Base-by-base conservation (phyloP, 129 eudicot genomes). In the Silybum marianum region DNA sequence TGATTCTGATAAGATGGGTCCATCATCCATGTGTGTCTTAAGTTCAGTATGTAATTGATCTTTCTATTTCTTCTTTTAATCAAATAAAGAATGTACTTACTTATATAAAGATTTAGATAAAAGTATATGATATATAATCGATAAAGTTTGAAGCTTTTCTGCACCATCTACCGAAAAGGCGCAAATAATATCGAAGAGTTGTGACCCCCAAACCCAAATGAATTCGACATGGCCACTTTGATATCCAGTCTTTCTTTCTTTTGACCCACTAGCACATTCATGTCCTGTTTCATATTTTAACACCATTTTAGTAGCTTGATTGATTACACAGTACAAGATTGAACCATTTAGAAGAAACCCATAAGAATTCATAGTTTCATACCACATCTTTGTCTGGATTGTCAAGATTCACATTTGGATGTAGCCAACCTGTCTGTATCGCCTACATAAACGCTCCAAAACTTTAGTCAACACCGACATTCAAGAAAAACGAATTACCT, bases 371-470 rank as follows among this genome's bases (percentile, higher is more conserved):
- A n/a, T n/a, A n/a, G n/a, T n/a, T 65, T 65, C 65, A 26, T 93
- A 93, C 97, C 95, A 93, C 95, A 44, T 89, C 88, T 83, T 88
- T 84, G 82, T 91, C 98, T 70, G 97, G 98, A 81, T 84, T 77
- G 54, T 93, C 97, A 73, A 91, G 98, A 79, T 93, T 93, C 74
- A 93, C 69, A 84, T 93, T 93, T 78, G 98, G 97, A 88, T 93
- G 97, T 71, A 93, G 63, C 97, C 98, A 93, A 58, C 98, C 98
- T 26, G 97, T 93, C 38, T 87, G 89, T 73, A 93, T 93, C 18
- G 92, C 97, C 97, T 92, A 60, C 84, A 81, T 76, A 82, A 21
- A 14, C 82, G 39, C 32, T n/a, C 46, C 30, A 63, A 72, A 72
- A 62, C 74, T 2, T 28, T 24, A 67, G 67, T 19, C 9, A 76